phyloP scores from a whole-genome alignment of 495 filamentous ascomycete genomes.

The Talaromyces nanjingensis region DNA sequence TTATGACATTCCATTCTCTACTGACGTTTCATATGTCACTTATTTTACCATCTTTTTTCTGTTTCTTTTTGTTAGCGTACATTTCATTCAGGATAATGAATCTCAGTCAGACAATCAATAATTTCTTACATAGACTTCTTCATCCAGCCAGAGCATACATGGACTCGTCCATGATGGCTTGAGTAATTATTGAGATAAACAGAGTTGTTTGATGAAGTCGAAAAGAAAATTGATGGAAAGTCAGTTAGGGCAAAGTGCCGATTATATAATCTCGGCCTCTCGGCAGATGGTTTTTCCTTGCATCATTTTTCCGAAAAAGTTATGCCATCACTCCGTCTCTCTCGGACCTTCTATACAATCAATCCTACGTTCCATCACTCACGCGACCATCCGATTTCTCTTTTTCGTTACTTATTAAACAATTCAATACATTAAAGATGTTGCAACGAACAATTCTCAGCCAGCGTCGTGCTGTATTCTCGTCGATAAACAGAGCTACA shows the following conservation, averaged over 20 bases:
- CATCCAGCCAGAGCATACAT: neutral
- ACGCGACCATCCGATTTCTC: neutral
- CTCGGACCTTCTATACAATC: neutral
- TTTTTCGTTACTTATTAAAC: constrained; percentile 9
- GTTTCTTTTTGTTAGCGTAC: neutral
- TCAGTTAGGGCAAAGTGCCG: neutral
- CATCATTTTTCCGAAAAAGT: constrained; percentile 3
- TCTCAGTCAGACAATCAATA: neutral
- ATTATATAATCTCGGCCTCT: neutral
- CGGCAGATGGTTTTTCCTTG: constrained; percentile 17
- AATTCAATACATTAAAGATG: constrained; percentile 24
- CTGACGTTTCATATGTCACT: neutral
- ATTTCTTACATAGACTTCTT: neutral
- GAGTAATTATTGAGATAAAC: neutral
- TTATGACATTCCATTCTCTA: neutral
- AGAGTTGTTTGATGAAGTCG: neutral
- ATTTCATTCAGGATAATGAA: neutral
- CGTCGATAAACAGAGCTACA: constrained; percentile 20
- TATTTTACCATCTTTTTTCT: neutral
- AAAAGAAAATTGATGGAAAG: neutral
- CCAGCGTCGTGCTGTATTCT: constrained; percentile 36
- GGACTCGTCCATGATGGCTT: neutral
- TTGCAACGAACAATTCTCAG: constrained; percentile 39
- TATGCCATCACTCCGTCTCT: constrained; percentile 7
- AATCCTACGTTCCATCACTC: neutral